Conservation (phyloP, 768 basidiomycete species). For the Lactarius hatsudake region DNA sequence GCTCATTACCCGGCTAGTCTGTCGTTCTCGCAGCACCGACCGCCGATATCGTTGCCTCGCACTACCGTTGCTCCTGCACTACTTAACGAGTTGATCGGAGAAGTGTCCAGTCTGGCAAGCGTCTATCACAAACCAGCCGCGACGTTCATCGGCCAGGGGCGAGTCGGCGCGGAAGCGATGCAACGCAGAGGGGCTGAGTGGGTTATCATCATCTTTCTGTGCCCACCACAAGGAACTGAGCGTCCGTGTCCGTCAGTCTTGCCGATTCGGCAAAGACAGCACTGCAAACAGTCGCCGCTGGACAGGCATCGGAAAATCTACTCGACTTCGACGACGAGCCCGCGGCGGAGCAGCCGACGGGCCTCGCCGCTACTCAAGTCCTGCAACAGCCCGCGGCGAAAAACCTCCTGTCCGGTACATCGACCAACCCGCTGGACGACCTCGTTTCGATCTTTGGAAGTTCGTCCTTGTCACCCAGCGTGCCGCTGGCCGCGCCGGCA, state of each 20-base stretch:
- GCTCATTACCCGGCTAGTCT: conserved; percentile 42
- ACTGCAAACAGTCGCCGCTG: conserved; percentile 85
- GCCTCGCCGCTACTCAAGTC: conserved; percentile 74
- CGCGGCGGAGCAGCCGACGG: conserved; percentile 61
- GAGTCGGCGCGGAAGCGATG: conserved; percentile 80
- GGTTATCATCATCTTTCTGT: conserved; percentile 31
- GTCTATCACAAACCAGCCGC: conserved; percentile 97
- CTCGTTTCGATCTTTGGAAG: conserved; percentile 88
- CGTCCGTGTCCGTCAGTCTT: conserved; percentile 35
- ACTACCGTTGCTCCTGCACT: conserved; percentile 86
- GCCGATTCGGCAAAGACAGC: conserved; percentile 77
- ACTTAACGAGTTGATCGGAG: conserved; percentile 87
- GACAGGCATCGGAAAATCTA: conserved; percentile 92
- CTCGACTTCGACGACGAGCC: conserved; percentile 88
- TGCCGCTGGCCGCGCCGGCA: not conserved
- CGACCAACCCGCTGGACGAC: conserved; percentile 88
- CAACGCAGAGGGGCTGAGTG: conserved; percentile 62
- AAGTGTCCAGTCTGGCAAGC: conserved; percentile 86
- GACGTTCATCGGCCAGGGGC: conserved; percentile 91
- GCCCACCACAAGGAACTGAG: conserved; percentile 6
- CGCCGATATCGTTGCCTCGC: conserved; percentile 89
- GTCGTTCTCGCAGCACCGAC: conserved; percentile 90
- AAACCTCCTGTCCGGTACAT: conserved; percentile 73
- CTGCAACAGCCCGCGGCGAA: conserved; percentile 70
- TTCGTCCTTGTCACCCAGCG: conserved; percentile 35